Conservation (phyloP, 805 yeast species). For the Pichia insulana region DNA sequence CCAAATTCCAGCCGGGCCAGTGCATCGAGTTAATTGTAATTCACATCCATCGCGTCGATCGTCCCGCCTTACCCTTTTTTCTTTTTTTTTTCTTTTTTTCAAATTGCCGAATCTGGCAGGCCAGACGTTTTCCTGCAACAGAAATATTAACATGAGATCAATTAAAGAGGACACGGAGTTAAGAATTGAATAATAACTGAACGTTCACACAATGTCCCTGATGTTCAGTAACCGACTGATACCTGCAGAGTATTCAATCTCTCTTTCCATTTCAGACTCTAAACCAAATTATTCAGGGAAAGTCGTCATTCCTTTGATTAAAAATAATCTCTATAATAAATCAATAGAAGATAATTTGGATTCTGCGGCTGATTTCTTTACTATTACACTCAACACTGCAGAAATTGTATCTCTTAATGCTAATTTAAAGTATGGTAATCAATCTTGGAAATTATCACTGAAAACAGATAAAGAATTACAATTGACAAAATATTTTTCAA, state of each 20-base stretch:
- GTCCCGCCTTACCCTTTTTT: too few species aligned
- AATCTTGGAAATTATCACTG: conserved; percentile 8
- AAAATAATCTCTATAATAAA: conserved; percentile 18
- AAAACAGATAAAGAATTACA: conserved; percentile 31
- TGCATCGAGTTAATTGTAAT: too few species aligned
- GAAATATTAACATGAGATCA: too few species aligned
- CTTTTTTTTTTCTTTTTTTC: too few species aligned
- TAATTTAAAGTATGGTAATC: conserved; percentile 8
- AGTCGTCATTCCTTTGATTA: conserved; percentile 25
- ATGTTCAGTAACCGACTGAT: conserved; percentile 28
- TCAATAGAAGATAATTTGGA: conserved; percentile 1
- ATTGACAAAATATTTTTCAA: conserved; percentile 24
- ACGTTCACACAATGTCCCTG: conserved; percentile 16
- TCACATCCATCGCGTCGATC: too few species aligned
- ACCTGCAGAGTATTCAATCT: conserved; percentile 33
- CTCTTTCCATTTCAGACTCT: conserved; percentile 28
- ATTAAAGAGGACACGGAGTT: too few species aligned
- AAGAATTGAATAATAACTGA: too few species aligned
- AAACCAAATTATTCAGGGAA: conserved; percentile 41
- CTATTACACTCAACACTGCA: conserved; percentile 32
- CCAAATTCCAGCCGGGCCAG: too few species aligned
- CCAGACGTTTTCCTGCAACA: too few species aligned
- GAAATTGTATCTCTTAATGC: conserved; percentile 33
- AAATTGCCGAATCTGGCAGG: too few species aligned
- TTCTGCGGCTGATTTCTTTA: conserved; percentile 10